phyloP scores from a whole-genome alignment of 495 filamentous ascomycete species.

The Massariosphaeria phaeospora region DNA sequence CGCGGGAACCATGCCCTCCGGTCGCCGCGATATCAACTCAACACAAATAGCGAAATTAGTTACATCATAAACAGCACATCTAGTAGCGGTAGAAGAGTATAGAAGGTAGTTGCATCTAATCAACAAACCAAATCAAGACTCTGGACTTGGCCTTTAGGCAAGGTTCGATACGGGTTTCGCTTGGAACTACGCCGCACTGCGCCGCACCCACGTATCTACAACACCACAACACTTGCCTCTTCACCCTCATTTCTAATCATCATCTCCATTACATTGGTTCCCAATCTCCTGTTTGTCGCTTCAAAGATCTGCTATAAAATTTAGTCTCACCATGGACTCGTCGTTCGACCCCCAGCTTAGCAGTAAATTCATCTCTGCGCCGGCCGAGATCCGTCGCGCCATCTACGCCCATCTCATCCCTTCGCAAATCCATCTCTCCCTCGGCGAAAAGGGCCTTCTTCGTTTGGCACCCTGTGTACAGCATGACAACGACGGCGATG shows the following conservation, averaged over 20 bases:
- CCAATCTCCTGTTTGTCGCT: not conserved
- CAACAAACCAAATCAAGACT: too few relatives aligned
- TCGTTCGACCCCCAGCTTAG: slow-evolving; percentile 6
- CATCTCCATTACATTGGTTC: not conserved
- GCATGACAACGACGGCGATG: slow-evolving; percentile 4
- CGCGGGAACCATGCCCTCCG: too few relatives aligned
- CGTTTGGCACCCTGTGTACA: slow-evolving; percentile 4
- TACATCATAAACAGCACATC: too few relatives aligned
- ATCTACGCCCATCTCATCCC: slow-evolving; percentile 18
- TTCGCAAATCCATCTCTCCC: slow-evolving; percentile 7
- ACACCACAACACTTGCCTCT: not conserved
- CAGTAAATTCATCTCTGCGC: slow-evolving; percentile 12
- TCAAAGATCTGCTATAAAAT: not conserved
- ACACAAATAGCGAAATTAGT: too few relatives aligned
- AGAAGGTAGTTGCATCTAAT: too few relatives aligned
- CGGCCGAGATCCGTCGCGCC: slow-evolving; percentile 10
- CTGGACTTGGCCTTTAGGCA: too few relatives aligned
- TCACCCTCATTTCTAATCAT: not conserved
- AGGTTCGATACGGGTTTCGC: too few relatives aligned
- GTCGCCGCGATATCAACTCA: too few relatives aligned
- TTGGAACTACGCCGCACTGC: too few relatives aligned
- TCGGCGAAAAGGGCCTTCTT: not conserved
- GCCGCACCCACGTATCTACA: not conserved
- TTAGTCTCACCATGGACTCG: not conserved
- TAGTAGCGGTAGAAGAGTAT: too few relatives aligned